A percentile compares a stretch with the other conserved stretches of the same genome.
These are phyloP conservation scores for Rubia tinctorum DNA, from an alignment of 305 asterid species.

Conservation along the genomic window DNA sequence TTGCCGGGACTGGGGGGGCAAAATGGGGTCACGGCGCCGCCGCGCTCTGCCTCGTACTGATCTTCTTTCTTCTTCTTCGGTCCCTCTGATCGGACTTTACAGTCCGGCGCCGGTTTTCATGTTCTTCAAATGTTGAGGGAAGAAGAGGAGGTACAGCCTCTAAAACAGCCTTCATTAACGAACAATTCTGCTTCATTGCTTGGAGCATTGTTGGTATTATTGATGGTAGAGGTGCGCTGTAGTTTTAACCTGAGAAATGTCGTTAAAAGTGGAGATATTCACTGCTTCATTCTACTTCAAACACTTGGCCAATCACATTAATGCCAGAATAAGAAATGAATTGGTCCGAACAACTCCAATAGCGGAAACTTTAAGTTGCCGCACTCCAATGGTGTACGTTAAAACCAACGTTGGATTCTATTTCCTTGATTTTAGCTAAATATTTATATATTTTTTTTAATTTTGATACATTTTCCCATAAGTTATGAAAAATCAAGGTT, in stretches of 20 bases:
- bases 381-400: no score
- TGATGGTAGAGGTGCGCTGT: constrained; percentile 13
- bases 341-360: no score
- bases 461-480: no score
- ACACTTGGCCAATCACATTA: constrained; percentile 13
- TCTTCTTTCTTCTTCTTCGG: constrained; percentile 37
- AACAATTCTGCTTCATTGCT: not conserved
- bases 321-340: constrained; percentile 2
- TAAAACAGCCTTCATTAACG: no score
- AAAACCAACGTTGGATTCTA: no score
- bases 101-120: constrained; percentile 21
- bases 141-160: no score
- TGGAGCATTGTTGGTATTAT: constrained; percentile 18
- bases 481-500: no score
- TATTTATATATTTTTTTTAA: no score
- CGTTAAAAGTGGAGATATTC: constrained; percentile 32
- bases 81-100: not conserved
- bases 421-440: no score
- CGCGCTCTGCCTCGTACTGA: no score
- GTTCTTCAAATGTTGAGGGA: constrained; percentile 34
- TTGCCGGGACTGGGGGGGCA: constrained; percentile 22
- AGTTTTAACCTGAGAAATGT: constrained; percentile 25
- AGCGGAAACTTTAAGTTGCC: no score
- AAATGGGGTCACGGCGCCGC: no score
- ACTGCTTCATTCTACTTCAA: constrained; percentile 12